Evolutionary conservation across 2,329 filamentous ascomycete species (phyloP), one percentile per base, ranked within the genome.

Genomic region (Monosporascus sp.): DNA sequence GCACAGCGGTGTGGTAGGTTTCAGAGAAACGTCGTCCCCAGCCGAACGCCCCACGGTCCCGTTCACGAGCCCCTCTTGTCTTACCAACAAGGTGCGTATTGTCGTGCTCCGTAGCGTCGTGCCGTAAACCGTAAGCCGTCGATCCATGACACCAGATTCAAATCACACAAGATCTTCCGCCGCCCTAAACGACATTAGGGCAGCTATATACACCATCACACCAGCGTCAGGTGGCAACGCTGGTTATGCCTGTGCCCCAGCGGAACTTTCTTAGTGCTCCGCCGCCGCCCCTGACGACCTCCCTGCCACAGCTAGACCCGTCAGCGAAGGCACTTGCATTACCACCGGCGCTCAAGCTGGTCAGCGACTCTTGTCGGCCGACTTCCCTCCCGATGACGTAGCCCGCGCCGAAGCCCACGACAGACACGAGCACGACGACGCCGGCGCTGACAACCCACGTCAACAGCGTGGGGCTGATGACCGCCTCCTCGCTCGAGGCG

Each of bases 351-450:
- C 74, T 65, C 41, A 75, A 66, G 17, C 72, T 72, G 9, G 70
- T 70, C n/a, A 79, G 66, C 14, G 72, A 72, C 62, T 88, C 83
- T 58, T 86, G 81, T 36, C 81, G 76, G 3, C 85, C 85, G 24
- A 85, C 83, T 60, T 88, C 85, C 25, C 83, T 75, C 5, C 85
- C 85, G 54, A 87, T 83, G 24, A 86, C 83, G 62, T 86, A 87
- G 11, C 85, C 85, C 8, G 85, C 85, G 3, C 85, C 83, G 59
- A 88, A 88, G 2, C 84, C 84, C 36, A 88, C 83, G 1, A 86
- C 85, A 7, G 81, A 85, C 3, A 88, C 80, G 11, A 88, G 74
- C 8, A 88, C 83, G 2, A 88, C 81, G 1, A 87, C 84, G 18
- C 85, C 84, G 7, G 85, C 84, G 53, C 81, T 83, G 51, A 87